A percentile compares a stretch with the other conserved stretches of the same genome.
phyloP scores from a whole-genome alignment of 169 alveolate species.

The Plasmodium falciparum region DNA sequence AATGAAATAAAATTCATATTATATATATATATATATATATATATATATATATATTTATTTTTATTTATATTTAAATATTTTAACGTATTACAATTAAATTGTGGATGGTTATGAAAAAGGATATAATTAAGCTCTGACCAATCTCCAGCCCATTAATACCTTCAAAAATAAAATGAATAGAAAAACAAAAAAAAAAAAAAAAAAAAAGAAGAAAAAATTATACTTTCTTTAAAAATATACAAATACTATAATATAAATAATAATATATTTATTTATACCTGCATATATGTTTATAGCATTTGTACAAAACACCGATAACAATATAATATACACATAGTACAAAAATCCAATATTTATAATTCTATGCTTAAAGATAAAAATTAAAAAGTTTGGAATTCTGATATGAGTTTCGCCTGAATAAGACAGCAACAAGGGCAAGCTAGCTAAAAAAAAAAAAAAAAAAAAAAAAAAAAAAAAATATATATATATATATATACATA shows the following conservation, averaged over 20 bases:
- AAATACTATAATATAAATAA: background rate
- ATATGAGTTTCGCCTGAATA: constrained; percentile 92
- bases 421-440: constrained; percentile 90
- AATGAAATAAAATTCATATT: background rate
- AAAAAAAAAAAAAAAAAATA: constrained; percentile 13
- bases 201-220: background rate
- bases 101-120: constrained; percentile 88
- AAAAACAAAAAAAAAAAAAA: constrained; percentile 6
- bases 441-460: constrained; percentile 55
- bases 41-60: background rate
- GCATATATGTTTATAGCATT: constrained; percentile 95
- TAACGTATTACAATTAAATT: constrained; percentile 86
- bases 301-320: constrained; percentile 92
- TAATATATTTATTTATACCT: constrained; percentile 79
- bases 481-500: background rate
- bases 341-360: constrained; percentile 89
- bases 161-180: constrained; percentile 22
- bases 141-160: constrained; percentile 94
- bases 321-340: constrained; percentile 89
- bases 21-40: background rate
- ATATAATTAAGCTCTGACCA: constrained; percentile 92
- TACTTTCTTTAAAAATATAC: too few species aligned
- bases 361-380: constrained; percentile 79
- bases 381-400: constrained; percentile 85
- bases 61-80: background rate